Base-by-base conservation (phyloP, 495 filamentous ascomycete genomes). In the Platismatia glauca region DNA sequence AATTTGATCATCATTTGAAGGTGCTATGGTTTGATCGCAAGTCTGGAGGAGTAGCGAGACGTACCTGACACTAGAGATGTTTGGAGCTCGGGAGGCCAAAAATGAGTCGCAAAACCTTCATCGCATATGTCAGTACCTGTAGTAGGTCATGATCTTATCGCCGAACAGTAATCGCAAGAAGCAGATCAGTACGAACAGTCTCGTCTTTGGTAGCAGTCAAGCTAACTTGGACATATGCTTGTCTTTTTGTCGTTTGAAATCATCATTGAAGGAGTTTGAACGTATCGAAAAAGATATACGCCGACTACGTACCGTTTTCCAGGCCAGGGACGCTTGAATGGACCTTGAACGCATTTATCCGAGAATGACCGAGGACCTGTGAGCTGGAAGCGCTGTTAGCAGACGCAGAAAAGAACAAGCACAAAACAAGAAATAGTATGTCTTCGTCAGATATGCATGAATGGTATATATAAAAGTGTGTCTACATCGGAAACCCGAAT, bases 1-100 rank as follows among this genome's bases (percentile, higher is more conserved):
- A 72, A 74, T 71, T 76, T 80, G 81, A 82, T 88, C 86, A 91
- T 94, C 88, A 89, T 89, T 79, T 79, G 79, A 69, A 20, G 41
- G 60, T 27, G 38, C 24, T 20, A 24, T 39, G 48, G 62, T 59
- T 39, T 43, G 29, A 43, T 61, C 6, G n/a, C 16, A 60, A 31
- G 38, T 43, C n/a, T n/a, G 22, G 48, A 29, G 6, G 46, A 20
- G 11, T 15, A 13, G 8, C 7, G 38, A 15, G 9, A 61, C 48
- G 20, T 41, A 56, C 38, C 50, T 16, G 59, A 35, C 15, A 20
- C 27, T 22, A 24, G 43, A 43, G 1, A 2, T 22, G 12, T 33
- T 34, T 9, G 34, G 2, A 31, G 15, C 41, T 35, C 16, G 8
- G 38, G 24, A 33, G 57, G 22, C 38, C 9, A 16, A 56, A n/a